Percentiles rank a stretch among this genome's conserved stretches.
Conservation (phyloP, 2,329 filamentous ascomycete genomes). For the Esteya vermicola region DNA sequence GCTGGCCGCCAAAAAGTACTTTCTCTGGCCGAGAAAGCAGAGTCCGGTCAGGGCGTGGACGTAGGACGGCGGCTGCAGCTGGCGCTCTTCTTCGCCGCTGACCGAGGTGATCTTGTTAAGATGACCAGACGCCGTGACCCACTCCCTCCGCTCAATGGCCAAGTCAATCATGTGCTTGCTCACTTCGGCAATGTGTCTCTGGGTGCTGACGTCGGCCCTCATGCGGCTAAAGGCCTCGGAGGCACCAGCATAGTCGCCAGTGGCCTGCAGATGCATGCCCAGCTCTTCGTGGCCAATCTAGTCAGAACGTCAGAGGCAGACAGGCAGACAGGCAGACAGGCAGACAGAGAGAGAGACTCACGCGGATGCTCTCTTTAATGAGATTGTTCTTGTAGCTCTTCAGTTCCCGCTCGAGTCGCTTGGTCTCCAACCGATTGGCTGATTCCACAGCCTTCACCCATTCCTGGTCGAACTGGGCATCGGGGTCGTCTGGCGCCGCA, state of each 20-base stretch:
- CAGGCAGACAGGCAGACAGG: not conserved
- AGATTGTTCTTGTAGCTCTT: slow-evolving; percentile 93
- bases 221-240: slow-evolving; percentile 71
- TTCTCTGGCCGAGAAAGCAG: slow-evolving; percentile 30
- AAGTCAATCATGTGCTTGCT: slow-evolving; percentile 65
- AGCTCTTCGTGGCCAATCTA: slow-evolving; percentile 93
- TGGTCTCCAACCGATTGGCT: slow-evolving; percentile 53
- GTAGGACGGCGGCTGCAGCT: slow-evolving; percentile 33
- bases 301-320: not conserved
- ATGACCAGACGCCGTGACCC: slow-evolving; percentile 49
- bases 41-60: slow-evolving; percentile 37
- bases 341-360: slow-evolving; percentile 24
- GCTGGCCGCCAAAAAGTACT: slow-evolving; percentile 49
- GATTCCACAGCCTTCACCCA: slow-evolving; percentile 62
- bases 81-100: slow-evolving; percentile 31
- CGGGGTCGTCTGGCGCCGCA: slow-evolving; percentile 51
- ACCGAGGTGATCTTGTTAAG: slow-evolving; percentile 46
- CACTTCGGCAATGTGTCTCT: slow-evolving; percentile 73
- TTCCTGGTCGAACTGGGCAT: slow-evolving; percentile 50
- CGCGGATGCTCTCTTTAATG: slow-evolving; percentile 91
- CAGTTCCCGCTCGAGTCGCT: slow-evolving; percentile 69
- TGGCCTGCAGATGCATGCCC: slow-evolving; percentile 67
- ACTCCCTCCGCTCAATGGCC: slow-evolving; percentile 63
- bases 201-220: slow-evolving; percentile 77
- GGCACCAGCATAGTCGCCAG: slow-evolving; percentile 59